A percentile compares a stretch with the other conserved stretches of the same genome.
Evolutionary conservation across 139 green algal genomes (phyloP).

Genomic region (Edaphochlamys debaryana): DNA sequence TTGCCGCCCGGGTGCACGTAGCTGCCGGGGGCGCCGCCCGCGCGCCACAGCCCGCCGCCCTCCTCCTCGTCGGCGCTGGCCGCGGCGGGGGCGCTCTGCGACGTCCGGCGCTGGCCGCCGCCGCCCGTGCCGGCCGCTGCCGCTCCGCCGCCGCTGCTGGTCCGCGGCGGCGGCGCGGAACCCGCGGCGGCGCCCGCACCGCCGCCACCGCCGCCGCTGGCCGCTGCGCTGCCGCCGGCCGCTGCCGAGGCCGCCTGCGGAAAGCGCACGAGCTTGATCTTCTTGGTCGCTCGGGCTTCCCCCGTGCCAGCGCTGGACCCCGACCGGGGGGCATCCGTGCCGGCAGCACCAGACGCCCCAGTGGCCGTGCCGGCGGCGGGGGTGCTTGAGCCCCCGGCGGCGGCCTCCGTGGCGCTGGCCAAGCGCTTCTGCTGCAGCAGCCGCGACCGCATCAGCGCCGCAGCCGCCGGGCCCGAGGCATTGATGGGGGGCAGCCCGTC

Average conservation of each 20-base stretch:
- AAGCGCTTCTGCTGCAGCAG: conserved; percentile 39
- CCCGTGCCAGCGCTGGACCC: background rate
- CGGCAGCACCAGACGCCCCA: background rate
- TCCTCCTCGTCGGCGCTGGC: conserved; percentile 1
- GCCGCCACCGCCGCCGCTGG: background rate
- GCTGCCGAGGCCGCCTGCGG: background rate
- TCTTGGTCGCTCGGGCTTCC: background rate
- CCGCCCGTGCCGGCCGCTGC: background rate
- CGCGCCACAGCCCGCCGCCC: background rate
- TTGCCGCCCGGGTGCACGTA: background rate
- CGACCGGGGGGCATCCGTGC: background rate
- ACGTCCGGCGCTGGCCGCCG: background rate
- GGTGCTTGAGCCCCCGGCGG: too few species aligned
- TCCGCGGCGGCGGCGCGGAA: background rate
- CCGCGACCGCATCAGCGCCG: conserved; percentile 33
- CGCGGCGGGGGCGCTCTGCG: background rate
- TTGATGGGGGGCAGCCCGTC: background rate
- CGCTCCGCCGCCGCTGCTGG: conserved; percentile 8
- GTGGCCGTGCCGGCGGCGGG: background rate
- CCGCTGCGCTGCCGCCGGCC: background rate
- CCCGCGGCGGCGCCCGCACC: too few species aligned
- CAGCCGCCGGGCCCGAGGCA: conserved; percentile 5
- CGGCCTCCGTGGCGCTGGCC: background rate
- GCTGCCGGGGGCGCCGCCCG: background rate
- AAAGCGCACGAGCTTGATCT: conserved; percentile 34